phyloP scores from a whole-genome alignment of 2,329 filamentous ascomycete genomes.

The Colletotrichum simmondsii region DNA sequence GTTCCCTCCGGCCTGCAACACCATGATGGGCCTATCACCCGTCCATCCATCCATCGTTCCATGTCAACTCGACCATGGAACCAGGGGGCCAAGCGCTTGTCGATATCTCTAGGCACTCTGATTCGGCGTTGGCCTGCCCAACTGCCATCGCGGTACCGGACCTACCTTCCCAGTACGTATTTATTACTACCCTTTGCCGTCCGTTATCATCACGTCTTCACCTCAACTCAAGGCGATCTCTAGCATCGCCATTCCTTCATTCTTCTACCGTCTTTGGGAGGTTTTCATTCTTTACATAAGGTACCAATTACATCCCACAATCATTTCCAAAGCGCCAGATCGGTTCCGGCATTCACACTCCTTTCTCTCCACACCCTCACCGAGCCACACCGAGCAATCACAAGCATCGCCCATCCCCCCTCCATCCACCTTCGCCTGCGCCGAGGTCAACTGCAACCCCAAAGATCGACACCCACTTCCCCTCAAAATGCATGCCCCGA shows the following conservation, averaged over 20 bases:
- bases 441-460: conserved; percentile 12
- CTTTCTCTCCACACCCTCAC: neutral
- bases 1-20: neutral
- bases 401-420: neutral
- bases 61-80: neutral
- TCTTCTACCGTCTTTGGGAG: too few species aligned
- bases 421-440: neutral
- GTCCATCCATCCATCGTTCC: neutral
- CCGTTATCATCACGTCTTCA: neutral
- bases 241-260: neutral
- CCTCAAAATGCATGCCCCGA: conserved; percentile 11
- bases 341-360: neutral
- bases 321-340: neutral
- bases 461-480: conserved; percentile 2
- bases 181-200: neutral
- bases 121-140: too few species aligned
- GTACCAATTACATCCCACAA: neutral
- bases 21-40: neutral
- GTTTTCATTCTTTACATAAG: neutral
- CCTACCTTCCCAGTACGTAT: neutral
- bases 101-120: neutral
- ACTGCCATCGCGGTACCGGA: neutral
- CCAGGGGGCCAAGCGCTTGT: neutral
- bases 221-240: neutral
- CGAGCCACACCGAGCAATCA: conserved; percentile 7